Evolutionary conservation across 306 rosid species (phyloP), one percentile per base, ranked within the genome.

Genomic region (Luffa aegyptiaca): DNA sequence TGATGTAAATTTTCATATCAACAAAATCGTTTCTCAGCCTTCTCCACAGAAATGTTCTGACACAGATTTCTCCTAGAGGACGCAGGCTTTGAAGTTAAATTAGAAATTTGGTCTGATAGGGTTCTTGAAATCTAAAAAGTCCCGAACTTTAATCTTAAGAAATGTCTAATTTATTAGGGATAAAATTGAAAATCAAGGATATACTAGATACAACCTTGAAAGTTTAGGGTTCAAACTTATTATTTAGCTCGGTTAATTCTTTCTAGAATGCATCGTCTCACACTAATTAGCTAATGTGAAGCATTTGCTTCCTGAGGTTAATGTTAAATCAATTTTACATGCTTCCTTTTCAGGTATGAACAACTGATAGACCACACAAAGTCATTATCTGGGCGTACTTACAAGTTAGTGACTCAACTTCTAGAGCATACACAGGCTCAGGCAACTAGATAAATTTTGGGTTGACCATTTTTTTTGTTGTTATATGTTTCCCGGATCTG

Each of bases 361-460:
- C 97, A 92, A 68, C 88, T 95, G 87, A 92, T 92, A 45, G 97
- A 95, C 83, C 97, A 91, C 82, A 84, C 98, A 5, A 91, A 93
- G 86, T 88, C 90, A 72, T 86, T 91, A 76, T 84, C 89, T 8
- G 95, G 89, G 21, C 98, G 95, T 17, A 93, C 98, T 62, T 87
- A 85, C 88, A 93, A 93, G 84, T 82, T 88, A 73, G 97, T 91
- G 45, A 83, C 85, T 75, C 97, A 90, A 78, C 87, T 93, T 70
- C 75, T 88, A 74, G 95, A 93, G 74, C 97, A 93, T 80, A 79
- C 88, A 11, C 94, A 90, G 82, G 51, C 86, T 20, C 98, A 94
- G 81, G 5, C 86, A 49, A 84, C 92, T 9, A 88, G 97, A 57
- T 92, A 81, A 85, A 17, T 77, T 51, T 80, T 55, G 31, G 48